phyloP scores from a whole-genome alignment of 345 rosid genomes.

The Brassica rapa region DNA sequence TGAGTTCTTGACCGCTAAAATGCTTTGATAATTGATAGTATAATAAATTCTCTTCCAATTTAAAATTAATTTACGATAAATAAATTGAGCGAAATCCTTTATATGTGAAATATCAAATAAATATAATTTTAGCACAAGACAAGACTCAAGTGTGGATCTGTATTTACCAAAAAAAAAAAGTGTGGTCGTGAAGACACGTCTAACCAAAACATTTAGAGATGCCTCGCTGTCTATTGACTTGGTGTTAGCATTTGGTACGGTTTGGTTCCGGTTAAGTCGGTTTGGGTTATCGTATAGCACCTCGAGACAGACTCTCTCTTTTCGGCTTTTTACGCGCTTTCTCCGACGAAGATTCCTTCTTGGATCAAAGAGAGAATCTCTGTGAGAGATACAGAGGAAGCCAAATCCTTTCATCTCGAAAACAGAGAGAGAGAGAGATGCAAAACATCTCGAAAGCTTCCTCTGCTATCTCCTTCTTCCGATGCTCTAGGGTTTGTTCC shows the following conservation, averaged over 20 bases:
- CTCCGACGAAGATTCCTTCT: slow-evolving; percentile 14
- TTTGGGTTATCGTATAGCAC: neutral
- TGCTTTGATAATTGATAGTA: too few species aligned
- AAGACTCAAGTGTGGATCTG: too few species aligned
- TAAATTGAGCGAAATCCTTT: too few species aligned
- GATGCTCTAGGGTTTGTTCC: slow-evolving; percentile 59
- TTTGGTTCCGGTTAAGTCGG: neutral
- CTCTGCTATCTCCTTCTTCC: slow-evolving; percentile 70
- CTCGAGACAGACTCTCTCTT: neutral
- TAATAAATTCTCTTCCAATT: too few species aligned
- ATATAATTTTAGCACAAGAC: too few species aligned
- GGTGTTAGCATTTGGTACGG: neutral
- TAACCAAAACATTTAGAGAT: neutral
- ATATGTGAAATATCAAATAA: too few species aligned
- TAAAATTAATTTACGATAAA: too few species aligned
- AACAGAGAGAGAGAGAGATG: slow-evolving; percentile 38
- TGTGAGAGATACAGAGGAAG: neutral
- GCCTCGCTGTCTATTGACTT: neutral
- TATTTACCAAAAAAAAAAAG: too few species aligned
- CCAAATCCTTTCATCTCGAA: neutral
- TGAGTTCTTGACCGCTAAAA: too few species aligned
- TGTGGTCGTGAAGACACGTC: neutral
- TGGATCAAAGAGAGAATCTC: slow-evolving; percentile 18
- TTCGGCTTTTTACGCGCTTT: neutral
- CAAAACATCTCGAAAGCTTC: slow-evolving; percentile 73